Conservation (phyloP, 768 basidiomycete species). For the Rhodotorula paludigena region DNA sequence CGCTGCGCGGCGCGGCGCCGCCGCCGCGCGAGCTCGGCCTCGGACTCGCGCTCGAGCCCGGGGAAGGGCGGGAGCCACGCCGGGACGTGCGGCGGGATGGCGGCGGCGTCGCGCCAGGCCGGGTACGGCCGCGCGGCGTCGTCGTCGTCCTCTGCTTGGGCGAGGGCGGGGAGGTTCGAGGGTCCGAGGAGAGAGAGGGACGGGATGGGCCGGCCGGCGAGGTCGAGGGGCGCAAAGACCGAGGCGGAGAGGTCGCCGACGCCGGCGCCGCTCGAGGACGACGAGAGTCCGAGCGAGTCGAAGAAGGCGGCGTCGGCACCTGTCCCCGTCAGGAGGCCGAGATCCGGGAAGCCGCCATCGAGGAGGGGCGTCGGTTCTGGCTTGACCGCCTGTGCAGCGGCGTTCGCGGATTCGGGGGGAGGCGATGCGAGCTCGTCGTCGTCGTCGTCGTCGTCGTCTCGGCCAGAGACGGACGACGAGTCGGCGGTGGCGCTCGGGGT, state of each 20-base stretch:
- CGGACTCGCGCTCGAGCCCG: slow-evolving; percentile 18
- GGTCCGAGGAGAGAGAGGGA: slow-evolving; percentile 12
- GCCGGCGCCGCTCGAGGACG: neutral
- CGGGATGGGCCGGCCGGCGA: slow-evolving; percentile 16
- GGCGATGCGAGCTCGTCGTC: neutral
- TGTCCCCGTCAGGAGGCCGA: neutral
- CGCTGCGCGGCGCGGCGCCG: slow-evolving; percentile 15
- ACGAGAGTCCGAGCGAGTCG: slow-evolving; percentile 15
- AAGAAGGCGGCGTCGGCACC: slow-evolving; percentile 14
- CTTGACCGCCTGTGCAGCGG: neutral
- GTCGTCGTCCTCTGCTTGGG: neutral
- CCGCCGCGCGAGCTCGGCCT: slow-evolving; percentile 7
- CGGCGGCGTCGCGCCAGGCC: slow-evolving; percentile 17
- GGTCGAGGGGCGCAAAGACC: slow-evolving; percentile 25
- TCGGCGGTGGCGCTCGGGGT: neutral
- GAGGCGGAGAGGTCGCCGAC: slow-evolving; percentile 24
- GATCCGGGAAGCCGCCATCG: neutral
- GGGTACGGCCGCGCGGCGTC: slow-evolving; percentile 19
- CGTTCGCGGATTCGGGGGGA: neutral
- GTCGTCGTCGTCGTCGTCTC: neutral
- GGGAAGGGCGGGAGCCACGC: slow-evolving; percentile 35
- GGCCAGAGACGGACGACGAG: slow-evolving; percentile 1
- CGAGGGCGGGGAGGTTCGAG: neutral
- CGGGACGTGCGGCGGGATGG: slow-evolving; percentile 17
- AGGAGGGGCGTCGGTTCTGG: neutral